Evolutionary conservation across 805 yeast genomes (phyloP), one percentile per base, ranked within the genome.

Genomic region (Cyberlindnera maclurae): DNA sequence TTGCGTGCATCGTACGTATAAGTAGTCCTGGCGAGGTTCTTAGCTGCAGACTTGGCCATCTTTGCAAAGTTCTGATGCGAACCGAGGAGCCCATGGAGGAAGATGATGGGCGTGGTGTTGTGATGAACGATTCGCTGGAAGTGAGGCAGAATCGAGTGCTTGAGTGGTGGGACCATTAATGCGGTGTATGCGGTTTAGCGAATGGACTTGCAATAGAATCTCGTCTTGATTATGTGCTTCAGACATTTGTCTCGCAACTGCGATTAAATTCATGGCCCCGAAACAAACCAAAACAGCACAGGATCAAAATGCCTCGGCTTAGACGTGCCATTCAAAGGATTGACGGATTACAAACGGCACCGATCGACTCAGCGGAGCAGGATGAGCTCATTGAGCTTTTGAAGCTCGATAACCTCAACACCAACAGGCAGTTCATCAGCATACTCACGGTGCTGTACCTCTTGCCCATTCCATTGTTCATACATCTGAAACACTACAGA

Each of bases 51-150:
- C 34, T 63, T 58, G 8, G 67, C 71, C 3, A 68, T 56, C 5
- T 63, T 51, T 26, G 61, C 57, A 51, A 65, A 77, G 49, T 67
- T 68, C 36, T 60, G 62, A 29, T 60, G 62, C 5, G 71, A 65
- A 0, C 80, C 82, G 38, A 77, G 65, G 20, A 75, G 61, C 1
- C 82, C 82, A 51, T 76, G 82, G 12, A 77, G 47, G 50, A 75
- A 52, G 9, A 76, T 45, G 2, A 69, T 54, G 1, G 76, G 43
- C 11, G 73, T n/a, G 27, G 13, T 27, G 29, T 15, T 42, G 38
- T 16, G 33, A 31, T 16, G 29, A 6, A 20, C n/a, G 15, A 30
- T 30, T 8, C 16, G 20, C 24, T 31, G 27, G 42, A 42, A 47
- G 12, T 29, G 20, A 3, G 45, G 48, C 7, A 29, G 24, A 17